Evolutionary conservation across 331 rosid genomes (phyloP).

Genomic region (Dryas integrifolia): DNA sequence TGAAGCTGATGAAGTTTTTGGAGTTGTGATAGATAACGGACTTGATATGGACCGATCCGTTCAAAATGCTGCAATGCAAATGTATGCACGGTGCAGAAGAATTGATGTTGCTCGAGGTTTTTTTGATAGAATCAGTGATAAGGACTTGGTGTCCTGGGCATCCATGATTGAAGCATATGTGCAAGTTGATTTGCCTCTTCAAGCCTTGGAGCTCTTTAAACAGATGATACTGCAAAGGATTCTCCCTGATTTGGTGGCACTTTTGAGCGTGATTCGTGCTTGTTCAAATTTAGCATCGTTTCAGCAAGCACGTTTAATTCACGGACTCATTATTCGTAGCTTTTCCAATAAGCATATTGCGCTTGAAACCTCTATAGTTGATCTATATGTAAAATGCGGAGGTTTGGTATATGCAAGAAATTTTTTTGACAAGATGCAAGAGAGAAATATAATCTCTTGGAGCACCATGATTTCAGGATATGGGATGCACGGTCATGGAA

Average conservation of each 20-base stretch:
- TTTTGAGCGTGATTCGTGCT: conserved; percentile 40
- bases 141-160: conserved; percentile 47
- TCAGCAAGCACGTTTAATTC: conserved; percentile 40
- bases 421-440: conserved; percentile 39
- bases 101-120: conserved; percentile 33
- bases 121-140: conserved; percentile 36
- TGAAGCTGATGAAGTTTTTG: conserved; percentile 29
- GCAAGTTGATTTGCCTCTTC: conserved; percentile 30
- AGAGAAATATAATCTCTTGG: conserved; percentile 49
- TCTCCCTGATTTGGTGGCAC: conserved; percentile 37
- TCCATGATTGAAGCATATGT: conserved; percentile 46
- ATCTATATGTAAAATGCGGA: conserved; percentile 54
- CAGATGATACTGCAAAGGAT: conserved; percentile 25
- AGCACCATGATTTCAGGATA: conserved; percentile 55
- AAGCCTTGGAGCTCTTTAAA: conserved; percentile 37
- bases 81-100: conserved; percentile 44
- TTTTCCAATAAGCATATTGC: conserved; percentile 23
- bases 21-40: conserved; percentile 14
- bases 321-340: conserved; percentile 33
- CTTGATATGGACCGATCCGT: conserved; percentile 31
- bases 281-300: conserved; percentile 49
- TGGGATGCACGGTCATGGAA: conserved; percentile 48
- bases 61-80: conserved; percentile 41
- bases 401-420: conserved; percentile 39
- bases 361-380: conserved; percentile 42